Evolutionary conservation across 1,284 basidiomycete species (phyloP), one percentile per base, ranked within the genome.

Genomic region (Moniliophthora roreri): DNA sequence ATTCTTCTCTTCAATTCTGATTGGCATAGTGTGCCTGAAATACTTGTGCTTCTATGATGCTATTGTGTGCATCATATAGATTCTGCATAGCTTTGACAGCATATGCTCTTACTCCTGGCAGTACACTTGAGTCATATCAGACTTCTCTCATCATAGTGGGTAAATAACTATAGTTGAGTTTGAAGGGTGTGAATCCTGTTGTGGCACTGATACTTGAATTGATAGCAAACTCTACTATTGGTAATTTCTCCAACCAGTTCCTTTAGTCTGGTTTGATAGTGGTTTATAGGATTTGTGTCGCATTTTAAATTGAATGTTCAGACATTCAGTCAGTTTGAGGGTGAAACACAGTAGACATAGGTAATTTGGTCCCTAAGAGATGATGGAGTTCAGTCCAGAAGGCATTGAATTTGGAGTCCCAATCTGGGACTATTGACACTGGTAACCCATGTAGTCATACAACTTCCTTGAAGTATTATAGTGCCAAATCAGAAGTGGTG

Each of bases 281-380:
- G 1, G 58, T 4, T 0, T 63, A 40, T 20, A 74, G 53, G 7
- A 73, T 72, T 42, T 73, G 67, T 0, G 46, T 56, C 4, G 73
- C 58, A 3, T 58, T 62, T 0, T 58, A 45, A 36, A 70, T 73
- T 0, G 57, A 59, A 0, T 63, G 53, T 54, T 75, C 71, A 0
- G 67, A 69, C 5, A 60, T 57, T 3, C 73, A 66, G 55, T 76
- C 73, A 1, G 64, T 78, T 51, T 79, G 70, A 0, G 72, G 75
- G 38, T 79, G 76, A 51, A 71, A 78, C 4, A 71, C 65, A 0
- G 68, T 77, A 0, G 75, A 78, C 69, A 78, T 72, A 2, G 69
- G 53, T 0, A 75, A 58, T 46, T 66, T 67, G 0, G 65, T 63
- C 2, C 71, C 70, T 1, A 73, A 24, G 7, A 73, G 15, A 7